A percentile compares a stretch with the other conserved stretches of the same genome.
phyloP scores from a whole-genome alignment of 1,284 basidiomycete genomes.

The Apiotrichum gamsii region DNA sequence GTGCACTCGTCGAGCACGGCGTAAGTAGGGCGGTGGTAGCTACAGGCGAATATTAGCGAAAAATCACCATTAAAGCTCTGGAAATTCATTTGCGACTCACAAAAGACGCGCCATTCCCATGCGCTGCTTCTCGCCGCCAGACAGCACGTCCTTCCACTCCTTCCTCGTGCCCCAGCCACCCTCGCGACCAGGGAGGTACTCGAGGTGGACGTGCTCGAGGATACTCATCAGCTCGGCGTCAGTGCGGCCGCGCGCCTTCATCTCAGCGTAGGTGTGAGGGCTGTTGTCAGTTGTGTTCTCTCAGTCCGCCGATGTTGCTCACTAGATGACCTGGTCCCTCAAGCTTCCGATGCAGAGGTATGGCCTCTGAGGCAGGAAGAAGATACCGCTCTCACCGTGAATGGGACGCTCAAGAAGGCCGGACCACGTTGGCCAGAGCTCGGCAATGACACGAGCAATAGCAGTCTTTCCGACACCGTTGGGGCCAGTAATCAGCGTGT shows the following conservation, averaged over 20 bases:
- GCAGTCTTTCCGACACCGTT: constrained; percentile 87
- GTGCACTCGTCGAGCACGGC: constrained; percentile 70
- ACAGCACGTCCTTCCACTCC: constrained; percentile 89
- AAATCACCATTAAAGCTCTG: constrained; percentile 1
- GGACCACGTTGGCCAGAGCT: constrained; percentile 66
- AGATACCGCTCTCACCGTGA: constrained; percentile 55
- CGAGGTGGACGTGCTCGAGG: constrained; percentile 71
- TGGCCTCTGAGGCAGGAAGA: constrained; percentile 86
- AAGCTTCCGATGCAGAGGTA: constrained; percentile 84
- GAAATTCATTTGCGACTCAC: constrained; percentile 22
- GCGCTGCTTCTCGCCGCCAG: constrained; percentile 90
- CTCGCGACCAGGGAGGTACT: constrained; percentile 78
- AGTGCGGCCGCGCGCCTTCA: constrained; percentile 59
- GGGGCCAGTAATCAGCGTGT: constrained; percentile 88
- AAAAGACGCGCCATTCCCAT: constrained; percentile 55
- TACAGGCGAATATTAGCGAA: neutral
- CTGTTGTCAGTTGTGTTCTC: constrained; percentile 51
- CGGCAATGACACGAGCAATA: constrained; percentile 81
- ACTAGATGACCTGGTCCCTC: constrained; percentile 64
- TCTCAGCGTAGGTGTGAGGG: constrained; percentile 75
- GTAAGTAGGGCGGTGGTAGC: constrained; percentile 38
- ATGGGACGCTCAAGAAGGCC: constrained; percentile 49
- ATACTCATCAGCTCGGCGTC: constrained; percentile 66
- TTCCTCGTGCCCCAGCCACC: constrained; percentile 85
- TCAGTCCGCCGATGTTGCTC: neutral